A percentile compares a stretch with the other conserved stretches of the same genome.
phyloP scores from a whole-genome alignment of 2,329 filamentous ascomycete species.

The Colletotrichum destructivum region DNA sequence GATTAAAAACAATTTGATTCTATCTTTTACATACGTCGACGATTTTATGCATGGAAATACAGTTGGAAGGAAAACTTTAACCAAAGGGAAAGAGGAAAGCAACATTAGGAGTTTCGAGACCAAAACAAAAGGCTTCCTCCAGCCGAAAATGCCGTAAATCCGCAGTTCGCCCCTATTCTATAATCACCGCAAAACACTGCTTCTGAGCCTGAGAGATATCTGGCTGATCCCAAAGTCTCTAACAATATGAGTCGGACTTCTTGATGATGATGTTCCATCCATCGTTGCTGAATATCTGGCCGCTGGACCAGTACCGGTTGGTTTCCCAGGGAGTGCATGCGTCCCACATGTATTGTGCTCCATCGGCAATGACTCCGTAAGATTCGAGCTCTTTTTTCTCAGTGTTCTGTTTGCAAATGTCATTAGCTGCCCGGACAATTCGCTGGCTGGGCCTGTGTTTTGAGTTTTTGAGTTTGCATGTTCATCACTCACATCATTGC shows the following conservation, averaged over 20 bases:
- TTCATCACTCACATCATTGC: conserved; percentile 45
- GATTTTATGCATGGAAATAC: no score
- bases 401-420: conserved; percentile 14
- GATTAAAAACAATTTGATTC: no score
- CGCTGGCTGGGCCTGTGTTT: no score
- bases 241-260: neutral
- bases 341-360: conserved; percentile 15
- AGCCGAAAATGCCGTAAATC: no score
- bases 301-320: neutral
- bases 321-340: neutral
- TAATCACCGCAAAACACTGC: no score
- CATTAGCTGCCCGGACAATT: neutral
- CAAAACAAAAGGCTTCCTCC: no score
- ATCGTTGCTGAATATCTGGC: neutral
- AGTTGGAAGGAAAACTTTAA: accelerated
- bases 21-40: no score
- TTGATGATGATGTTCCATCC: conserved; percentile 7
- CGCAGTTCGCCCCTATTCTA: no score
- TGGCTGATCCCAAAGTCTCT: neutral
- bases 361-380: conserved; percentile 24
- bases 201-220: no score
- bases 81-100: no score
- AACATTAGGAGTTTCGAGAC: no score
- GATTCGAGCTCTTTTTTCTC: conserved; percentile 12
- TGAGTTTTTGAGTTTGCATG: no score